Conservation (phyloP, 1,139 yeast species). For the Trichomonascaceae sp. region DNA sequence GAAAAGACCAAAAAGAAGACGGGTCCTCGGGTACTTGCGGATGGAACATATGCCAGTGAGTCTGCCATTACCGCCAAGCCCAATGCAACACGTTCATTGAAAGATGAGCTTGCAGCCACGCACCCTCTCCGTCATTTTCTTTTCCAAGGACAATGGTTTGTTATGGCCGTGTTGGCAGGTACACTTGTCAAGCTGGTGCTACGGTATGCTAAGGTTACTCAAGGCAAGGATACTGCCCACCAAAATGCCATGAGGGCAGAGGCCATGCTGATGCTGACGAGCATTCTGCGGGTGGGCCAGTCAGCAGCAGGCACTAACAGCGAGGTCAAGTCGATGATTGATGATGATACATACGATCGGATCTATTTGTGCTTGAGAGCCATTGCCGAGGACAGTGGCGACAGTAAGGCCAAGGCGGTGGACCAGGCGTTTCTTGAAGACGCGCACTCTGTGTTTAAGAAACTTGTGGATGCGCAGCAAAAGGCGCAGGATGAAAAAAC, state of each 20-base stretch:
- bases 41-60: conserved; percentile 97
- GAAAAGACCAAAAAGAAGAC: conserved; percentile 25
- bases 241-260: conserved; percentile 87
- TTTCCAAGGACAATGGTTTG: conserved; percentile 79
- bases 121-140: conserved; percentile 77
- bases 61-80: conserved; percentile 47
- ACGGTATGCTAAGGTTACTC: conserved; percentile 52
- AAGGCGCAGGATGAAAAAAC: conserved; percentile 42
- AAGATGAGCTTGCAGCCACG: conserved; percentile 24
- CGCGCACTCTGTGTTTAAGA: conserved; percentile 70
- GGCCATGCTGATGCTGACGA: conserved; percentile 84
- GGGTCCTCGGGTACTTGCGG: conserved; percentile 84
- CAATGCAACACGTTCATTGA: conserved; percentile 18
- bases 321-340: conserved; percentile 55
- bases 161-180: conserved; percentile 78
- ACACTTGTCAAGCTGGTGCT: conserved; percentile 81
- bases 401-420: too few relatives aligned
- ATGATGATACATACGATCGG: conserved; percentile 92
- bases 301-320: conserved; percentile 39
- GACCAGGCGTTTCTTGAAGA: conserved; percentile 75
- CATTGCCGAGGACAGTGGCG: conserved; percentile 53
- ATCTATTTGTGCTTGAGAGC: conserved; percentile 71
- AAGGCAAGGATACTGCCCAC: conserved; percentile 35
- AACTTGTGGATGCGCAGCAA: conserved; percentile 40
- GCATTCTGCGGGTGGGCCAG: conserved; percentile 81